Percentiles rank a stretch among this genome's conserved stretches.
Conservation (phyloP, 2,329 filamentous ascomycete genomes). For the Aspergillus sp. region DNA sequence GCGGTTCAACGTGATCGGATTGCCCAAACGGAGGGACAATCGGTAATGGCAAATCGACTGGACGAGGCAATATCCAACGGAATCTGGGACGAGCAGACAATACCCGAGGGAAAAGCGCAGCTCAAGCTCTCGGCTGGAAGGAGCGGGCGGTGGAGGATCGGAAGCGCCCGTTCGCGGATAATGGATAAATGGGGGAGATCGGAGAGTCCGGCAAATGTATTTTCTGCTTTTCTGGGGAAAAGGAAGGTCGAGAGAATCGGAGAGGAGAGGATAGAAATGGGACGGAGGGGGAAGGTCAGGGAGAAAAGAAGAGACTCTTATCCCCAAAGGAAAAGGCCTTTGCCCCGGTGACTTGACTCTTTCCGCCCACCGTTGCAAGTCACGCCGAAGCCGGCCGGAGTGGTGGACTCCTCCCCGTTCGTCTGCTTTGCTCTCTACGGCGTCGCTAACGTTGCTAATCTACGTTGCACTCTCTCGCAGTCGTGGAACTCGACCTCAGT, state of each 20-base stretch:
- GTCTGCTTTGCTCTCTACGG: not conserved
- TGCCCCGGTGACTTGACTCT: conserved; percentile 13
- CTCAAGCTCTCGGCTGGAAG: conserved; percentile 33
- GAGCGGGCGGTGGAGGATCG: conserved; percentile 30
- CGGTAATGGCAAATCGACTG: conserved; percentile 10
- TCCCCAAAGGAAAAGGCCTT: conserved; percentile 28
- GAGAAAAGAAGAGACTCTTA: conserved; percentile 14
- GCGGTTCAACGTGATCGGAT: conserved; percentile 3
- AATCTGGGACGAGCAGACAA: conserved; percentile 12
- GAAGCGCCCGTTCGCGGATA: conserved; percentile 5
- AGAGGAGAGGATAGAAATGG: conserved; percentile 12
- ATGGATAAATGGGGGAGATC: conserved; percentile 19
- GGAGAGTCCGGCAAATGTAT: conserved; percentile 15
- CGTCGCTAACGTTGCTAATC: not conserved
- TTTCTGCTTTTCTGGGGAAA: not conserved
- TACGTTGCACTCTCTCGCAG: too few species aligned
- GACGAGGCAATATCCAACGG: not conserved
- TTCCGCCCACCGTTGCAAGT: conserved; percentile 19
- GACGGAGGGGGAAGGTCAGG: conserved; percentile 1
- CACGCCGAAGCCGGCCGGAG: conserved; percentile 29
- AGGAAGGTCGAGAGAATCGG: not conserved
- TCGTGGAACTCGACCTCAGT: too few species aligned
- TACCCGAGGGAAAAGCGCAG: conserved; percentile 32
- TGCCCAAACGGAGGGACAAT: not conserved
- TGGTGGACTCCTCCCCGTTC: not conserved